phyloP scores from a whole-genome alignment of 148 eudicot species.

The Rhododendron henanense region DNA sequence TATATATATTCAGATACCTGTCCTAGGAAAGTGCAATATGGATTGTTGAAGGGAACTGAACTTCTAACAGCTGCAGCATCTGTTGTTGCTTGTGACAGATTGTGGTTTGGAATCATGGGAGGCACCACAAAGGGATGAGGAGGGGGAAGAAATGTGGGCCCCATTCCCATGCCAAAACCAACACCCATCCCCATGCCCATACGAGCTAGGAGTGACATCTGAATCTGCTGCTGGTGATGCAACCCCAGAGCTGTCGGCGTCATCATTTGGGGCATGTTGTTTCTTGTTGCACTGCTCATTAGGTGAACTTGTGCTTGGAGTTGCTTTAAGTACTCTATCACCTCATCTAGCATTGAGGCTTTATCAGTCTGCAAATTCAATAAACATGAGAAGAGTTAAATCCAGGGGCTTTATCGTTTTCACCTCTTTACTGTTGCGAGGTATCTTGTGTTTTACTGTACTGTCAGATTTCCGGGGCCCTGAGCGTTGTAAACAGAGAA shows the following conservation, averaged over 20 bases:
- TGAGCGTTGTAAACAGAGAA: too few relatives aligned
- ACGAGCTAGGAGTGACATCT: slow-evolving; percentile 69
- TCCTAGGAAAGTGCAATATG: slow-evolving; percentile 50
- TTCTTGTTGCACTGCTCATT: slow-evolving; percentile 50
- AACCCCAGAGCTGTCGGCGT: slow-evolving; percentile 62
- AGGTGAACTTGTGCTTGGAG: slow-evolving; percentile 83
- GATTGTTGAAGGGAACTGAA: slow-evolving; percentile 42
- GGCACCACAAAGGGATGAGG: slow-evolving; percentile 49
- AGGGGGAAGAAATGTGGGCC: slow-evolving; percentile 44
- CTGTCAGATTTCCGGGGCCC: too few relatives aligned
- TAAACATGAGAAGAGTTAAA: background rate
- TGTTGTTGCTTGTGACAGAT: slow-evolving; percentile 26
- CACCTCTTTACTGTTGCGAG: background rate
- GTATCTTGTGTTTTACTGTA: background rate
- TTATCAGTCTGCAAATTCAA: slow-evolving; percentile 65
- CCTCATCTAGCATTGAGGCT: slow-evolving; percentile 95
- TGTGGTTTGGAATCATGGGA: slow-evolving; percentile 28
- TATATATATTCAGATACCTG: slow-evolving; percentile 40
- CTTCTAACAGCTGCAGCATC: slow-evolving; percentile 21
- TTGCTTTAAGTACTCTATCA: slow-evolving; percentile 81
- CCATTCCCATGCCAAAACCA: background rate
- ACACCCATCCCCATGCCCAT: slow-evolving; percentile 64
- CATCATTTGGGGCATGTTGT: slow-evolving; percentile 35
- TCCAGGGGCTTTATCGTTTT: background rate
- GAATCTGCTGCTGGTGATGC: slow-evolving; percentile 81